These are phyloP conservation scores for Lophiotrema nucula DNA, from an alignment of 495 filamentous ascomycete species.

Conservation along the genomic window DNA sequence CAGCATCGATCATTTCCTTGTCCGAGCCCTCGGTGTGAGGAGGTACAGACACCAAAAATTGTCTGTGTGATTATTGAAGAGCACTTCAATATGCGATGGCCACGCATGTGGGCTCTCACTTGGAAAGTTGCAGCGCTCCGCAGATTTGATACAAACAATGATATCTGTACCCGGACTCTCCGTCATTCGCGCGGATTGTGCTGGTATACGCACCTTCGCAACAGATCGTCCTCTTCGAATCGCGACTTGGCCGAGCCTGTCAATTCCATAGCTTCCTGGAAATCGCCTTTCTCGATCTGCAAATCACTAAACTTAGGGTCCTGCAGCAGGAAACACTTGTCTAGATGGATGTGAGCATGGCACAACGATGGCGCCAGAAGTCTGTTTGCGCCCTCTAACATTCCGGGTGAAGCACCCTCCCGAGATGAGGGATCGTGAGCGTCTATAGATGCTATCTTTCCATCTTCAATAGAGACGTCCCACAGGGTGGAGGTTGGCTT, in stretches of 20 bases:
- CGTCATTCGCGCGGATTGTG: no score
- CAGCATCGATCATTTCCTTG: not conserved
- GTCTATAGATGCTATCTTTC: slow-evolving; percentile 44
- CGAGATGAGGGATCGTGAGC: slow-evolving; percentile 34
- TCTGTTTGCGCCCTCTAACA: slow-evolving; percentile 35
- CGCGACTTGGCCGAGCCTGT: slow-evolving; percentile 61
- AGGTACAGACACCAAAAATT: not conserved
- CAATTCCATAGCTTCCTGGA: slow-evolving; percentile 63
- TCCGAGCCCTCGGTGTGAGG: not conserved
- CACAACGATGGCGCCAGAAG: slow-evolving; percentile 61
- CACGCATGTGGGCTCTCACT: no score
- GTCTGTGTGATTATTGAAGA: no score
- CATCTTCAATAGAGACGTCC: slow-evolving; percentile 47
- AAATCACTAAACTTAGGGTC: slow-evolving; percentile 59
- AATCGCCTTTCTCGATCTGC: slow-evolving; percentile 58
- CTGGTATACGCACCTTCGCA: slow-evolving; percentile 45
- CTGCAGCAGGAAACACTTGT: slow-evolving; percentile 69
- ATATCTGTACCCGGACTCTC: no score
- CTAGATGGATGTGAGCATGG: slow-evolving; percentile 75
- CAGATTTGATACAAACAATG: no score
- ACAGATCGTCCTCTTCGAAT: slow-evolving; percentile 60
- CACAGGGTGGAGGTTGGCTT: slow-evolving; percentile 41
- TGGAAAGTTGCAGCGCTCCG: no score
- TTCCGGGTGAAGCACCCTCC: slow-evolving; percentile 36
- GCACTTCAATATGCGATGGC: no score